These are phyloP conservation scores for Thalassiosira mediterranea DNA, from an alignment of 352 stramenopile species.

Conservation along the genomic window DNA sequence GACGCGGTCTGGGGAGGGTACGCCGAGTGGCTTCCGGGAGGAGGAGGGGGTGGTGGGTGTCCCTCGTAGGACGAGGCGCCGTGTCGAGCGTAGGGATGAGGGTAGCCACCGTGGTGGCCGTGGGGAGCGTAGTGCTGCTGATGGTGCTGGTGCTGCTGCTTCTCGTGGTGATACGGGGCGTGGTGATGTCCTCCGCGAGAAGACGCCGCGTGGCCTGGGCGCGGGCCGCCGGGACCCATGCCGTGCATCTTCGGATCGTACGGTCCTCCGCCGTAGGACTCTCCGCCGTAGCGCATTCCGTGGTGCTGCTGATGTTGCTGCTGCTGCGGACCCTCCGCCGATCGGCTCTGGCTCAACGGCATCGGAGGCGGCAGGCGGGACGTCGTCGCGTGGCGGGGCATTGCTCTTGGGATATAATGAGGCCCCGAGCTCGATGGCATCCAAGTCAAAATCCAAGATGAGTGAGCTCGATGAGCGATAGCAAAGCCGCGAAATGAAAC, in stretches of 20 bases:
- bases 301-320: slow-evolving; percentile 2
- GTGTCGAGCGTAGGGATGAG: neutral
- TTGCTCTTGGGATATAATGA: neutral
- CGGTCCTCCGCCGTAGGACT: neutral
- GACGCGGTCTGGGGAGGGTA: neutral
- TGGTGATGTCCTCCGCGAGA: neutral
- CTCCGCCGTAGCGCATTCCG: slow-evolving; percentile 1
- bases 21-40: too few species aligned
- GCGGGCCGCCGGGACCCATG: too few species aligned
- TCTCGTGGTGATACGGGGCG: neutral
- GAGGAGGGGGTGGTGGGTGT: too few species aligned
- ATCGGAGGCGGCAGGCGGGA: neutral
- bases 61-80: neutral
- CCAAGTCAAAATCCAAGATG: neutral
- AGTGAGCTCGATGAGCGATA: neutral
- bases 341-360: too few species aligned
- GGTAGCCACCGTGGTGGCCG: neutral
- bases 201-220: neutral
- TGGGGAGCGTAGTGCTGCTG: neutral
- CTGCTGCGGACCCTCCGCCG: slow-evolving; percentile 1
- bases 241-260: too few species aligned
- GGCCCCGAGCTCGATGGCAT: neutral
- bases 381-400: neutral
- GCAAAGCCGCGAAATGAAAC: slow-evolving; percentile 5
- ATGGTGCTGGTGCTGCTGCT: neutral